Conservation (phyloP, 2,329 filamentous ascomycete species). For the Leptographium radiaticola region DNA sequence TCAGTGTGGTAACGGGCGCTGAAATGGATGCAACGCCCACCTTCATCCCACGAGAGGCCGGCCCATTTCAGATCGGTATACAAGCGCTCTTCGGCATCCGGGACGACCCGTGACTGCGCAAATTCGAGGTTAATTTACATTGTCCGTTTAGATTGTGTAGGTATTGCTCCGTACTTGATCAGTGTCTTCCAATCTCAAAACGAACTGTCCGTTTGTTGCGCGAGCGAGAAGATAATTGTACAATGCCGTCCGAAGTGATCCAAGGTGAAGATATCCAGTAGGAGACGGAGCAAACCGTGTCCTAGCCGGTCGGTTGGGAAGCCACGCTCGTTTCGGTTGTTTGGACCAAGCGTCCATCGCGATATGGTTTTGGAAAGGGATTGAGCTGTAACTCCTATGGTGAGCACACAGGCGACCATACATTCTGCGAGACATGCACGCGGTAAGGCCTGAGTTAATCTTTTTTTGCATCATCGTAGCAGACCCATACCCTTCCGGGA, state of each 20-base stretch:
- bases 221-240: slow-evolving; percentile 90
- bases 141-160: no score
- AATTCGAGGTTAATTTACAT: no score
- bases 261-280: slow-evolving; percentile 85
- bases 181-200: slow-evolving; percentile 88
- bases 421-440: neutral
- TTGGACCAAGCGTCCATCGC: neutral
- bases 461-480: neutral
- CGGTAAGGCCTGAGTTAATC: neutral
- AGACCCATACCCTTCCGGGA: neutral
- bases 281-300: slow-evolving; percentile 93
- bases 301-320: slow-evolving; percentile 45
- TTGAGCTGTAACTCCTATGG: neutral
- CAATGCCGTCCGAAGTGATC: slow-evolving; percentile 82
- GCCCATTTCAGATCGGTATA: slow-evolving; percentile 79
- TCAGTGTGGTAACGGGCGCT: slow-evolving; percentile 3
- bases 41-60: slow-evolving; percentile 87
- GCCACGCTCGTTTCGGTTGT: neutral
- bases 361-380: neutral
- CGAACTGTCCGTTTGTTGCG: slow-evolving; percentile 76
- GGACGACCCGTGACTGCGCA: slow-evolving; percentile 63
- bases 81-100: slow-evolving; percentile 64
- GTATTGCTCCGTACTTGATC: slow-evolving; percentile 51
- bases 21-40: slow-evolving; percentile 21
- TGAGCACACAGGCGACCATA: neutral